A percentile compares a stretch with the other conserved stretches of the same genome.
Conservation (phyloP, 176 grass and related monocot species). For the Stipa capillata region DNA sequence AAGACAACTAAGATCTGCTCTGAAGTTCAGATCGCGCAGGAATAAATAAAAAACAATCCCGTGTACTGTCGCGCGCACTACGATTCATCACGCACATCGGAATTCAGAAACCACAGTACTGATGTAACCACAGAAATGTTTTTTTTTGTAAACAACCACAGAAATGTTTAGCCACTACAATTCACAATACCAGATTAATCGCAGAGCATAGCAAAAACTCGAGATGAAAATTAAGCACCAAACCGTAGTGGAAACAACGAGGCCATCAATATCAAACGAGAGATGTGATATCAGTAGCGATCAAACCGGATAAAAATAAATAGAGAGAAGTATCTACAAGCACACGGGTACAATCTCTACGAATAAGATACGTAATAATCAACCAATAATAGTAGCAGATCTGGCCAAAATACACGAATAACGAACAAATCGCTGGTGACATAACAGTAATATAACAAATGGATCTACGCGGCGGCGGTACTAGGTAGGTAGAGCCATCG, state of each 20-base stretch:
- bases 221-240: neutral
- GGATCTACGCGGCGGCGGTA: slow-evolving; percentile 25
- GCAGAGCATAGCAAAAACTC: neutral
- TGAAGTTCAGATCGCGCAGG: neutral
- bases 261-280: neutral
- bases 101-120: neutral
- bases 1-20: neutral
- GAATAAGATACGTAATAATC: neutral
- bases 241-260: neutral
- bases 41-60: neutral
- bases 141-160: no score
- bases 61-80: neutral
- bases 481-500: neutral
- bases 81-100: neutral
- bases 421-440: slow-evolving; percentile 21
- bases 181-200: no score
- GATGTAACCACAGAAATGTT: no score
- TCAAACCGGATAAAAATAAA: neutral
- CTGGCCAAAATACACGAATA: slow-evolving; percentile 31
- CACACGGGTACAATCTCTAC: neutral
- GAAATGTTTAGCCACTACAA: neutral
- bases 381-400: slow-evolving; percentile 9
- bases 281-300: neutral
- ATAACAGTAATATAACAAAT: neutral
- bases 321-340: slow-evolving; percentile 26